These are phyloP conservation scores for Cladosporium sp. DNA, from an alignment of 2,329 filamentous ascomycete species.

Conservation along the genomic window DNA sequence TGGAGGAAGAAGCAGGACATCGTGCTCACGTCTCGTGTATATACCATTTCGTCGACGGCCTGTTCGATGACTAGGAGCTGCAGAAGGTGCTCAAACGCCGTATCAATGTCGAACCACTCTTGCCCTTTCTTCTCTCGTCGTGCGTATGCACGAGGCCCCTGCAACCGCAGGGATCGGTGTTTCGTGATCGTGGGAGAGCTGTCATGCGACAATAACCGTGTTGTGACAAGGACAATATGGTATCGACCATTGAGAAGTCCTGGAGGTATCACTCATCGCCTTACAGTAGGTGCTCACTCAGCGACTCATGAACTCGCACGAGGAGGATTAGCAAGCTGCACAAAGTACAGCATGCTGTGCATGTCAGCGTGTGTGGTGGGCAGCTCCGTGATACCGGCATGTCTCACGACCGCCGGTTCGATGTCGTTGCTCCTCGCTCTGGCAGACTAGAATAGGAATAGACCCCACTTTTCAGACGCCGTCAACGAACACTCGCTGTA, in stretches of 20 bases:
- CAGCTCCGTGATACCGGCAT: background rate
- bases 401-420: background rate
- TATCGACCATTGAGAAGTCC: background rate
- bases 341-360: background rate
- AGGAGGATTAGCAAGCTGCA: background rate
- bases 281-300: background rate
- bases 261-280: background rate
- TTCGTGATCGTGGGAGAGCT: background rate
- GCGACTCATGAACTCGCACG: background rate
- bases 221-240: background rate
- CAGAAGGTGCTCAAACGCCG: constrained; percentile 7
- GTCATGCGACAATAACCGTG: background rate
- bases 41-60: background rate
- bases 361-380: background rate
- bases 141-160: background rate
- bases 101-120: background rate
- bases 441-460: background rate
- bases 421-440: background rate
- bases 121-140: background rate
- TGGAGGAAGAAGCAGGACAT: background rate
- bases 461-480: background rate
- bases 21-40: background rate
- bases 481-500: background rate
- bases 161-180: background rate
- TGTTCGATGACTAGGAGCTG: background rate